Evolutionary conservation across 768 basidiomycete species (phyloP), one percentile per base, ranked within the genome.

Genomic region (Steccherinum ochraceum): DNA sequence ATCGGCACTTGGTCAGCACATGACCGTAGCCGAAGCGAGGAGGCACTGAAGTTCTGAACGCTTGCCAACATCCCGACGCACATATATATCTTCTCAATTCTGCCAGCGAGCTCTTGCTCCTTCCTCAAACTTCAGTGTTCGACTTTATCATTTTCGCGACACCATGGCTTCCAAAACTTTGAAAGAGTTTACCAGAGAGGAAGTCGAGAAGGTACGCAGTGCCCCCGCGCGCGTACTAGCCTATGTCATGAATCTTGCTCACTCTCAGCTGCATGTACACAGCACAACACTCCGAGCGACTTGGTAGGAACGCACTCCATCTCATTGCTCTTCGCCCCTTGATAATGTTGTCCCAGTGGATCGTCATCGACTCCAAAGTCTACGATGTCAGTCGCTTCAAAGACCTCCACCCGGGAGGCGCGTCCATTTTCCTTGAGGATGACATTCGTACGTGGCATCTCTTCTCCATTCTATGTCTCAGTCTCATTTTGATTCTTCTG

Each of bases 331-430:
- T 7, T 16, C 30, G 16, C 7, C 30, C 7, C 30, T 35, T 7
- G 16, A 35, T 7, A 16, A 35, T 16, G 30, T 13, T 24, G 3
- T 48, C n/a, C n/a, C n/a, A 86, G 81, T 89, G 88, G 86, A 67
- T 90, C 50, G 76, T 86, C 52, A 76, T 90, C 54, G 89, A 91
- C 61, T 76, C 81, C 50, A 84, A 84, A 63, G 86, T 89, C 27
- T 89, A 80, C 61, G 82, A 91, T 61, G 67, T 93, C 21, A 80
- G 81, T 47, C 81, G 80, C 56, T 92, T 93, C 64, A 77, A 75
- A 30, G 73, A 72, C 41, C 70, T 90, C 58, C 91, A 93, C 62
- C 91, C 88, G 1, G 91, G 90, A 35, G 90, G 90, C 11, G 64
- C 74, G 0, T 74, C 79, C 2, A 87, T 89, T 35, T 71, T 93